These are phyloP conservation scores for Apophysomyces ossiformis DNA, from an alignment of 371 early-diverging fungal genomes.

Conservation along the genomic window DNA sequence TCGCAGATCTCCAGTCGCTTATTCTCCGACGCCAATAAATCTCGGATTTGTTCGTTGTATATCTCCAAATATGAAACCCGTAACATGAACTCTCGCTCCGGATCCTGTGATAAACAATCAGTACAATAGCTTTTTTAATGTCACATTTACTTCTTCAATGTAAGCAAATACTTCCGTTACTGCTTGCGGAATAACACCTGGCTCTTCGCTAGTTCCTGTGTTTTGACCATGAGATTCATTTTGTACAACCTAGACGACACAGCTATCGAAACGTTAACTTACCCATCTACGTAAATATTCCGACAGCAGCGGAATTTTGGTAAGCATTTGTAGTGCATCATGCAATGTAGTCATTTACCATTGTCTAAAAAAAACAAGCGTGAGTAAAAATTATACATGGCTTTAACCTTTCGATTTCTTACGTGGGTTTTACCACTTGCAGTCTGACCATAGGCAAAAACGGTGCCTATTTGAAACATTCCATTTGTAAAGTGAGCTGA, in stretches of 20 bases:
- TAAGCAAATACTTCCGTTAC: constrained; percentile 59
- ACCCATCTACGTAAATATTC: constrained; percentile 28
- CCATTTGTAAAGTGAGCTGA: neutral
- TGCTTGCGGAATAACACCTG: constrained; percentile 61
- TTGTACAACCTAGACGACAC: constrained; percentile 3
- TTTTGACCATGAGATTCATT: neutral
- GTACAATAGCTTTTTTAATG: neutral
- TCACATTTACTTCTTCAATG: constrained; percentile 51
- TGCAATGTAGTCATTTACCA: constrained; percentile 10
- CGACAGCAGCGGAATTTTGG: neutral
- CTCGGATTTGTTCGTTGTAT: constrained; percentile 95
- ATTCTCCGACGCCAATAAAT: constrained; percentile 83
- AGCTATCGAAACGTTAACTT: constrained; percentile 11
- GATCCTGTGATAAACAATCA: constrained; percentile 26
- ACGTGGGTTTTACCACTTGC: constrained; percentile 94
- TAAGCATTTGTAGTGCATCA: neutral
- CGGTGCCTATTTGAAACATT: constrained; percentile 57
- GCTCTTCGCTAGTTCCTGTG: constrained; percentile 58
- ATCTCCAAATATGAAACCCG: constrained; percentile 97
- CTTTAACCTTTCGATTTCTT: constrained; percentile 20
- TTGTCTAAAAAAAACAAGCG: constrained; percentile 9
- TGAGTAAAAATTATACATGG: neutral
- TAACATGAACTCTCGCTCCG: constrained; percentile 78
- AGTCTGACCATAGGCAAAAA: constrained; percentile 98
- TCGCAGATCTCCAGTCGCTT: constrained; percentile 84